phyloP scores from a whole-genome alignment of 108 stramenopile genomes.

The Fistulifera solaris region DNA sequence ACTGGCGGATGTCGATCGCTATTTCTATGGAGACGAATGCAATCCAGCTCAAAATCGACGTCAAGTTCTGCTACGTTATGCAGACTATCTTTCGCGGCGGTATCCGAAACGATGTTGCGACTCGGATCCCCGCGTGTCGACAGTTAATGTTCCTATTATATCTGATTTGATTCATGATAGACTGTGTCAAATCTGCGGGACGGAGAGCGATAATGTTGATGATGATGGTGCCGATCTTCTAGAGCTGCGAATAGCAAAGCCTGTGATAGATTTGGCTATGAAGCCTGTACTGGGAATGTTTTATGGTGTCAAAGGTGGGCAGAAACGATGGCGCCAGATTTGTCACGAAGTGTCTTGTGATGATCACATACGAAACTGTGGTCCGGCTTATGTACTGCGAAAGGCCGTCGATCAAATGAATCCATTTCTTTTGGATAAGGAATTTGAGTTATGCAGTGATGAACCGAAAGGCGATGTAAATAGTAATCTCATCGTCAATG shows the following conservation, averaged over 20 bases:
- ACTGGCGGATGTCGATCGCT: slow-evolving; percentile 62
- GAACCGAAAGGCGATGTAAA: not conserved
- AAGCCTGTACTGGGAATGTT: slow-evolving; percentile 51
- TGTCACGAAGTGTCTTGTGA: slow-evolving; percentile 36
- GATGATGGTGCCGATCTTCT: not conserved
- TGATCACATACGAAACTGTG: slow-evolving; percentile 47
- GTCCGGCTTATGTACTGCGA: slow-evolving; percentile 49
- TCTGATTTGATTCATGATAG: not conserved
- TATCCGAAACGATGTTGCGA: slow-evolving; percentile 78
- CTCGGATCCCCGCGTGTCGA: slow-evolving; percentile 10
- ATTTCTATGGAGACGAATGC: slow-evolving; percentile 45
- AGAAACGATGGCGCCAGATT: slow-evolving; percentile 24
- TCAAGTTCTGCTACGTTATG: slow-evolving; percentile 47
- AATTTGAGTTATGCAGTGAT: slow-evolving; percentile 20
- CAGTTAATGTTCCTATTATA: not conserved
- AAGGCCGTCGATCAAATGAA: slow-evolving; percentile 36
- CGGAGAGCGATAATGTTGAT: not conserved
- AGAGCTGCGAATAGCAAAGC: slow-evolving; percentile 25
- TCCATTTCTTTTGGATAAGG: slow-evolving; percentile 23
- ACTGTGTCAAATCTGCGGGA: not conserved
- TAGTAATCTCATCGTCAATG: too few relatives aligned
- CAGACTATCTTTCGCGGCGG: slow-evolving; percentile 41
- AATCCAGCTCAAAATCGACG: slow-evolving; percentile 69
- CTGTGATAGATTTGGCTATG: slow-evolving; percentile 34
- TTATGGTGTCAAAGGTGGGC: slow-evolving; percentile 29